phyloP scores from a whole-genome alignment of 148 eudicot genomes.

The Camellia sinensis region DNA sequence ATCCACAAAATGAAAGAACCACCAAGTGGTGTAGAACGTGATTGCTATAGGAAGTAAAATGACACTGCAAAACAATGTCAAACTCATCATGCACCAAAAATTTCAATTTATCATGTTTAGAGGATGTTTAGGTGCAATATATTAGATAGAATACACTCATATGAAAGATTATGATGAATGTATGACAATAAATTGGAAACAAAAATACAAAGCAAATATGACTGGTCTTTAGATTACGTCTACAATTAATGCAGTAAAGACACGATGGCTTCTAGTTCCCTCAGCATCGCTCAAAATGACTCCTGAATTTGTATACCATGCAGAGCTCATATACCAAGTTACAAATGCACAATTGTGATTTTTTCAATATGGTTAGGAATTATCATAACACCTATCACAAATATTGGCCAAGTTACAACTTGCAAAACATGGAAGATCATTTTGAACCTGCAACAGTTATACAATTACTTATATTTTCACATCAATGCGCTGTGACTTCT shows the following conservation, averaged over 20 bases:
- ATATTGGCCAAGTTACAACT: neutral
- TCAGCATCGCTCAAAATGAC: neutral
- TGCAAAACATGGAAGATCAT: neutral
- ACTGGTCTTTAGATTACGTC: neutral
- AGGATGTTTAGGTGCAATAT: neutral
- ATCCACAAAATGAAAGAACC: slow-evolving; percentile 73
- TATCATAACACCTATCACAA: neutral
- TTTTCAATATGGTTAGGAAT: neutral
- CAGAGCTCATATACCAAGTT: neutral
- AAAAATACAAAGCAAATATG: neutral
- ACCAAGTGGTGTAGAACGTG: slow-evolving; percentile 73
- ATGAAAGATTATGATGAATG: neutral
- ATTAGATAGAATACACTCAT: neutral
- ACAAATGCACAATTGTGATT: neutral
- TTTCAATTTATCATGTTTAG: neutral
- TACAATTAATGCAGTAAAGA: neutral
- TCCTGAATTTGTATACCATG: neutral
- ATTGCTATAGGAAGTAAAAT: slow-evolving; percentile 68
- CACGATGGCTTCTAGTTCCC: neutral
- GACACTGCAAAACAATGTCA: slow-evolving; percentile 47
- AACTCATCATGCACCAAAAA: neutral
- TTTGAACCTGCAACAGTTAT: neutral
- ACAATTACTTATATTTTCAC: no score
- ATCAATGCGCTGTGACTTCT: neutral
- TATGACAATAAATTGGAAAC: neutral